These are phyloP conservation scores for Boletus sp. DNA, from an alignment of 1,284 basidiomycete genomes.

Conservation along the genomic window DNA sequence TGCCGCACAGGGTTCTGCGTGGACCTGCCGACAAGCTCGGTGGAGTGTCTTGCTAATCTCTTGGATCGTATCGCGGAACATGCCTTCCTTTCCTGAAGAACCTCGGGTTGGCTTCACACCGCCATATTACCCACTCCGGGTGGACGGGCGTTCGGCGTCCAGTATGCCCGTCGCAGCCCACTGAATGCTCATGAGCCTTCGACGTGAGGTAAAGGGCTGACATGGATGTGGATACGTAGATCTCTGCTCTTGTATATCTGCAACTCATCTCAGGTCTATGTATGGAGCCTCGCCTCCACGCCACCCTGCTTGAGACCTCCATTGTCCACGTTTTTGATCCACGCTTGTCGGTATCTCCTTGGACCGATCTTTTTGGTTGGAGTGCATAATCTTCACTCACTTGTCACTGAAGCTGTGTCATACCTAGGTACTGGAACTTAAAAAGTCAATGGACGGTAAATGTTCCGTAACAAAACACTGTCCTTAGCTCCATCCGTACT, in stretches of 20 bases:
- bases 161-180: background rate
- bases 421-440: conserved; percentile 10
- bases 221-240: background rate
- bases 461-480: background rate
- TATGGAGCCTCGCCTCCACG: background rate
- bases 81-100: too few relatives aligned
- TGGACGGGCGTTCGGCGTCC: too few relatives aligned
- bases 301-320: background rate
- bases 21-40: conserved; percentile 16
- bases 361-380: conserved; percentile 6
- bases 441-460: conserved; percentile 1
- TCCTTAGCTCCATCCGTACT: background rate
- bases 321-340: conserved; percentile 1
- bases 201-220: background rate
- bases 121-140: background rate
- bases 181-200: background rate
- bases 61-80: too few relatives aligned
- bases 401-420: conserved; percentile 22
- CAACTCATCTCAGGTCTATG: background rate
- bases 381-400: background rate
- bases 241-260: too few relatives aligned
- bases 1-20: conserved; percentile 6
- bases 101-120: too few relatives aligned
- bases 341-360: background rate
- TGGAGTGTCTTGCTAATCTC: conserved; percentile 16